Conservation (phyloP, 345 rosid species). For the Microcos paniculata region DNA sequence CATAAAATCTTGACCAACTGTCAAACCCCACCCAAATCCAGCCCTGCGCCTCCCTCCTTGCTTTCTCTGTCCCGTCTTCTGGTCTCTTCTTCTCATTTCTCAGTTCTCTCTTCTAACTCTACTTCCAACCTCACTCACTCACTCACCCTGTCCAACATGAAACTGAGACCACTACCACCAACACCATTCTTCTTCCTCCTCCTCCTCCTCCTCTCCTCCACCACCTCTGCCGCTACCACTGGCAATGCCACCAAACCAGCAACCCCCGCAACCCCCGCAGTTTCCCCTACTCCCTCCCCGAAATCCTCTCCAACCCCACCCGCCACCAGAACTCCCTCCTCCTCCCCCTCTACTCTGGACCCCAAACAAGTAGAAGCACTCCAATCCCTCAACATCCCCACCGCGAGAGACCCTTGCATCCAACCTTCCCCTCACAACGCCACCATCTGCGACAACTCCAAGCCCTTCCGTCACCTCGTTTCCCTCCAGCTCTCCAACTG, state of each 20-base stretch:
- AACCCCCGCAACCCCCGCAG: background rate
- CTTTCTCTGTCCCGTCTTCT: background rate
- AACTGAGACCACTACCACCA: slow-evolving; percentile 29
- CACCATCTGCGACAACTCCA: slow-evolving; percentile 55
- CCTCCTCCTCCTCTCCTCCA: slow-evolving; percentile 28
- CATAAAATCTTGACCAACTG: slow-evolving; percentile 24
- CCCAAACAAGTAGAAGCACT: slow-evolving; percentile 80
- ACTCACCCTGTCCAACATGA: slow-evolving; percentile 43
- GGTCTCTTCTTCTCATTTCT: background rate
- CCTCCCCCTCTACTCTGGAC: slow-evolving; percentile 57
- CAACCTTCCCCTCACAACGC: slow-evolving; percentile 41
- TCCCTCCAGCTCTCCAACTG: slow-evolving; percentile 80
- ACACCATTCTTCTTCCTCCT: slow-evolving; percentile 26
- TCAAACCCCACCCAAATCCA: slow-evolving; percentile 19
- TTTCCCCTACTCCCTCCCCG: slow-evolving; percentile 31
- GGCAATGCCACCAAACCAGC: slow-evolving; percentile 21
- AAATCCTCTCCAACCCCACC: slow-evolving; percentile 24
- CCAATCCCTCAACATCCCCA: slow-evolving; percentile 66
- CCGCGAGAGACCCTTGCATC: slow-evolving; percentile 64
- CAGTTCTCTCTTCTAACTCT: slow-evolving; percentile 3
- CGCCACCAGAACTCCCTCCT: slow-evolving; percentile 27
- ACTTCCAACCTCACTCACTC: slow-evolving; percentile 16
- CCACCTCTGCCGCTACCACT: slow-evolving; percentile 16
- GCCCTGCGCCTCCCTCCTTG: background rate
- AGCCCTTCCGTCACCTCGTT: slow-evolving; percentile 74